Conservation (phyloP, 768 basidiomycete genomes). For the Boletus subparvulus region DNA sequence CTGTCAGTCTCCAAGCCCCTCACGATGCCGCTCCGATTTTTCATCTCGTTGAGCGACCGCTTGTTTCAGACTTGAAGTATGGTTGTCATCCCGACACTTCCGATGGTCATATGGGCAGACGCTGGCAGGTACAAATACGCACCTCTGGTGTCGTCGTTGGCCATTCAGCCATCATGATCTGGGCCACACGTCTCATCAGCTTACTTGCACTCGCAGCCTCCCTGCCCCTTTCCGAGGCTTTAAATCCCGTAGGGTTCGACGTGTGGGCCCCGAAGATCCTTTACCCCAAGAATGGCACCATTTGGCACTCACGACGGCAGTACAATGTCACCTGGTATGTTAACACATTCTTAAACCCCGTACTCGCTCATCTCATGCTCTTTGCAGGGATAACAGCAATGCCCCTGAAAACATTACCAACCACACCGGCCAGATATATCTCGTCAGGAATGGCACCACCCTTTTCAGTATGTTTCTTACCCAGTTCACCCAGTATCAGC, state of each 20-base stretch:
- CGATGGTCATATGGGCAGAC: too few species aligned
- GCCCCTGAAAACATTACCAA: slow-evolving; percentile 36
- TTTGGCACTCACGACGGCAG: neutral
- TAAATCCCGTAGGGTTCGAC: slow-evolving; percentile 5
- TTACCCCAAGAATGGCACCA: slow-evolving; percentile 10
- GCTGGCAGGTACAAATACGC: slow-evolving; percentile 4
- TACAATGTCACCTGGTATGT: slow-evolving; percentile 31
- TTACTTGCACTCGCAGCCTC: slow-evolving; percentile 12
- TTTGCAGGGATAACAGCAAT: slow-evolving; percentile 31
- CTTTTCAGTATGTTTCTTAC: slow-evolving; percentile 23
- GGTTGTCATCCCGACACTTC: too few species aligned
- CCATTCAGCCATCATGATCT: slow-evolving; percentile 2
- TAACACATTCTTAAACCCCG: neutral
- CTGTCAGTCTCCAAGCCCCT: too few species aligned
- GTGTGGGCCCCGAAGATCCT: slow-evolving; percentile 29
- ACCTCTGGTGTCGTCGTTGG: neutral
- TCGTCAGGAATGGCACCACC: slow-evolving; percentile 24
- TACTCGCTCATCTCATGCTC: neutral
- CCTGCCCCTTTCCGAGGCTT: slow-evolving; percentile 5
- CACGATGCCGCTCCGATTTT: neutral
- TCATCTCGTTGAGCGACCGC: neutral
- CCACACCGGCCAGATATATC: slow-evolving; percentile 25
- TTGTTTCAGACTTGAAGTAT: neutral
- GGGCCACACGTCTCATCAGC: neutral
- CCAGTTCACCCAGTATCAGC: neutral